Evolutionary conservation across 257 asterid species (phyloP).

Genomic region (Gentiana macrophylla): DNA sequence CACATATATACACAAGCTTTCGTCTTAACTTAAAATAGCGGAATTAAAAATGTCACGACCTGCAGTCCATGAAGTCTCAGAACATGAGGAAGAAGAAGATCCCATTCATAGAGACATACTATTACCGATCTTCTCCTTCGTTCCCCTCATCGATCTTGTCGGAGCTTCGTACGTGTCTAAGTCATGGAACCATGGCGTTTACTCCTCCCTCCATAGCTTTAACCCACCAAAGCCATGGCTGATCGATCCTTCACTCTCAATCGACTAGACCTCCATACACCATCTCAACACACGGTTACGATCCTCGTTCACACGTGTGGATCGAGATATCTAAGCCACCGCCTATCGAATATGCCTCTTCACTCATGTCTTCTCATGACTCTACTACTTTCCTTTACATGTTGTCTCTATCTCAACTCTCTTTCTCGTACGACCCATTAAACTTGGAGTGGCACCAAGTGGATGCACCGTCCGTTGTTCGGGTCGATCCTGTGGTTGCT

Average conservation of each 20-base stretch:
- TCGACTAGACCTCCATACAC: slow-evolving; percentile 12
- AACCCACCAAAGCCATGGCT: slow-evolving; percentile 57
- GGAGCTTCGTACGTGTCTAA: slow-evolving; percentile 45
- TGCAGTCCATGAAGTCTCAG: no score
- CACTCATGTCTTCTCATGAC: slow-evolving; percentile 35
- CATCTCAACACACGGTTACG: slow-evolving; percentile 30
- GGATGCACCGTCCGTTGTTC: slow-evolving; percentile 42
- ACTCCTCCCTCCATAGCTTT: slow-evolving; percentile 44
- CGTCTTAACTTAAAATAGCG: background rate
- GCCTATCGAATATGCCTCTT: slow-evolving; percentile 17
- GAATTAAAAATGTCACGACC: background rate
- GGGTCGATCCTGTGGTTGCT: slow-evolving; percentile 44
- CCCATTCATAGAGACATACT: slow-evolving; percentile 37
- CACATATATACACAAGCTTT: no score
- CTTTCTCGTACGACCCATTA: slow-evolving; percentile 54
- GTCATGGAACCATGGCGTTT: slow-evolving; percentile 46
- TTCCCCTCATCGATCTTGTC: slow-evolving; percentile 50
- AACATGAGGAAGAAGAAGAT: background rate
- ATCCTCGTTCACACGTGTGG: slow-evolving; percentile 55
- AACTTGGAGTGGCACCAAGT: slow-evolving; percentile 41
- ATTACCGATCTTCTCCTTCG: slow-evolving; percentile 37
- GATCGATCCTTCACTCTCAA: slow-evolving; percentile 42
- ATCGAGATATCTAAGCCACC: slow-evolving; percentile 13
- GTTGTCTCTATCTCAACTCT: slow-evolving; percentile 35
- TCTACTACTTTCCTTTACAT: slow-evolving; percentile 39